Conservation (phyloP, 257 asterid genomes). For the Paraleonurus japonicus region DNA sequence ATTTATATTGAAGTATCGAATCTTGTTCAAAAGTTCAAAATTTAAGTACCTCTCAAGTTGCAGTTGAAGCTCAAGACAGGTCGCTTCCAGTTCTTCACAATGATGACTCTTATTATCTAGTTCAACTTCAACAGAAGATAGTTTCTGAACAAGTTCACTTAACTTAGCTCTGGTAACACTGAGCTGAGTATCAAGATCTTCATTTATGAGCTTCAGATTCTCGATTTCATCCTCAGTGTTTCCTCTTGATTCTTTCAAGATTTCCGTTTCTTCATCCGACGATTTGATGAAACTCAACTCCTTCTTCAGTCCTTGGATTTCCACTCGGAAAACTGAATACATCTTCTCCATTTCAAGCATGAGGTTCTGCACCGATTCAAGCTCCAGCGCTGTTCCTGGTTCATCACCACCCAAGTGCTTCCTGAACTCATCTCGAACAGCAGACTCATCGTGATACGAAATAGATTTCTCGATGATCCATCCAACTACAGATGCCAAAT, state of each 20-base stretch:
- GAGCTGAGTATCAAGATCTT: conserved; percentile 74
- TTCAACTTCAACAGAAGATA: conserved; percentile 66
- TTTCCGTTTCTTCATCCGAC: conserved; percentile 39
- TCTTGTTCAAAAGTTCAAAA: background rate
- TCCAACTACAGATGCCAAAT: conserved; percentile 31
- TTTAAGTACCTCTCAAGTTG: conserved; percentile 72
- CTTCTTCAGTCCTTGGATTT: conserved; percentile 44
- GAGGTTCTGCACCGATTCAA: conserved; percentile 47
- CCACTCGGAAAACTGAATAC: conserved; percentile 37
- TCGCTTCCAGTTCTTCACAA: conserved; percentile 73
- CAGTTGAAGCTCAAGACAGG: conserved; percentile 82
- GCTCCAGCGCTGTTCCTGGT: conserved; percentile 46
- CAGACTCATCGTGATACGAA: conserved; percentile 14
- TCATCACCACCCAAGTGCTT: conserved; percentile 52
- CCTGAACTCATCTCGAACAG: conserved; percentile 41
- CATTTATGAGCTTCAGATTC: conserved; percentile 58
- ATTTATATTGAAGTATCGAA: background rate
- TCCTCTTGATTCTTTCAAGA: conserved; percentile 48
- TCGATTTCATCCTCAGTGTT: conserved; percentile 56
- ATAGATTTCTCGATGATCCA: conserved; percentile 36
- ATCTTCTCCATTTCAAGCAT: conserved; percentile 60
- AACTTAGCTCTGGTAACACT: conserved; percentile 43
- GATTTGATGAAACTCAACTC: conserved; percentile 38
- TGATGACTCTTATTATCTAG: conserved; percentile 59
- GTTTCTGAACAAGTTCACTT: conserved; percentile 49